Evolutionary conservation across 2,329 filamentous ascomycete genomes (phyloP), one percentile per base, ranked within the genome.

Genomic region (Colletotrichum orchidophilum): DNA sequence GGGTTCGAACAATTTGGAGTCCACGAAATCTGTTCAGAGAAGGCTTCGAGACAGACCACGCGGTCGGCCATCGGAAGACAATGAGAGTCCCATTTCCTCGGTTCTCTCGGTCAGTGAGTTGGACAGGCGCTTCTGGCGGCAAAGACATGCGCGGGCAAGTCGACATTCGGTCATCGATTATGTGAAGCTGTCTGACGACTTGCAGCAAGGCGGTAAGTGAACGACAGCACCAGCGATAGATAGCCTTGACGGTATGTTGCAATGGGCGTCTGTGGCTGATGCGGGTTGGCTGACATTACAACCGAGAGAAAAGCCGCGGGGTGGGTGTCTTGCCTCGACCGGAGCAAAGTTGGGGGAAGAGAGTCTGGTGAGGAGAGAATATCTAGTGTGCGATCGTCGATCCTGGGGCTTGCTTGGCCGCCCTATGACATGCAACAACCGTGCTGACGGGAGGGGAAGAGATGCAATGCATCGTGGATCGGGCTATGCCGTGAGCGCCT

Each of bases 381-480:
- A n/a, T n/a, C n/a, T n/a, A 26, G 42, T 66, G 24, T 31, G 61
- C 61, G 64, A 52, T 42, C 8, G 54, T 66, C 46, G 62, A 60
- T 66, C 11, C 15, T 27, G 66, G 42, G 53, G 46, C 53, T n/a
- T 52, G 31, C 50, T 52, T 18, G 39, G 39, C 39, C 26, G 57
- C 57, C 55, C 50, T 57, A 61, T 15, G 63, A 50, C 31, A 55
- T 55, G 67, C 55, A 35, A 26, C 49, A 52, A 52, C 46, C 33
- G 55, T 55, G 29, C 49, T 29, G 49, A 29, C 57, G 29, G 63
- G 31, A 50, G 39, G 50, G 18, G 67, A 57, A 35, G 52, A 35
- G 31, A 55, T 66, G 67, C 63, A 70, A 70, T 70, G 63, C 63
- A 61, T 24, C 67, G 67, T 58, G 52, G 58, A 71, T 67, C 68